Conservation (phyloP, 2,329 filamentous ascomycete genomes). For the Epichloe typhina region DNA sequence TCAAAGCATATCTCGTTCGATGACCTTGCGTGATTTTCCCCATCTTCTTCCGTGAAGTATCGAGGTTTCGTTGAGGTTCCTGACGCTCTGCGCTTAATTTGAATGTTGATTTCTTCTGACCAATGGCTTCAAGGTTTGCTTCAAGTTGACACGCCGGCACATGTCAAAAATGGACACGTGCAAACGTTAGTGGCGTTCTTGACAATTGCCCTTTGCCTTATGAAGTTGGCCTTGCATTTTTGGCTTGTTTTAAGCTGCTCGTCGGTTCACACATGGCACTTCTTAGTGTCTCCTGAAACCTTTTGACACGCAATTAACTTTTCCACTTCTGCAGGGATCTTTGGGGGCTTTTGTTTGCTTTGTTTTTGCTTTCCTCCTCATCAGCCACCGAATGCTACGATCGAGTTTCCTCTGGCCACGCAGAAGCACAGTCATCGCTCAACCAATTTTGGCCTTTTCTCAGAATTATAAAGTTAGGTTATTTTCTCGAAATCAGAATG, state of each 20-base stretch:
- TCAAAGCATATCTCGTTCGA: constrained; percentile 1
- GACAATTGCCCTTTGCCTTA: background rate
- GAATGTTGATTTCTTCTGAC: background rate
- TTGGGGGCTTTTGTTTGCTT: too few relatives aligned
- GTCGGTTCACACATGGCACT: background rate
- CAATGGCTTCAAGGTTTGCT: background rate
- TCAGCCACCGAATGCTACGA: background rate
- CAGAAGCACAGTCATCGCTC: too few relatives aligned
- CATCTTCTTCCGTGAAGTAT: background rate
- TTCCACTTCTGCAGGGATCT: background rate
- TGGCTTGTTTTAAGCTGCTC: background rate
- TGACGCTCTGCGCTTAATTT: background rate
- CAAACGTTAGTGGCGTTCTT: background rate
- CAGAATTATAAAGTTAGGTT: background rate
- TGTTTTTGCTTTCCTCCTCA: background rate
- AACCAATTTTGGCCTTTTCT: too few relatives aligned
- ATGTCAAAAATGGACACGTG: background rate
- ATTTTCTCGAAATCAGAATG: background rate
- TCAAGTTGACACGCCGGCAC: background rate
- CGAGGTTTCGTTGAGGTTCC: background rate
- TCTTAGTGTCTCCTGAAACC: background rate
- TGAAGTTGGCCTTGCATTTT: background rate
- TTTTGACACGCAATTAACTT: background rate
- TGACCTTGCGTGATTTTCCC: background rate
- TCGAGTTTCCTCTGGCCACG: too few relatives aligned